These are phyloP conservation scores for Quercus dentata DNA, from an alignment of 306 rosid genomes.

Conservation along the genomic window DNA sequence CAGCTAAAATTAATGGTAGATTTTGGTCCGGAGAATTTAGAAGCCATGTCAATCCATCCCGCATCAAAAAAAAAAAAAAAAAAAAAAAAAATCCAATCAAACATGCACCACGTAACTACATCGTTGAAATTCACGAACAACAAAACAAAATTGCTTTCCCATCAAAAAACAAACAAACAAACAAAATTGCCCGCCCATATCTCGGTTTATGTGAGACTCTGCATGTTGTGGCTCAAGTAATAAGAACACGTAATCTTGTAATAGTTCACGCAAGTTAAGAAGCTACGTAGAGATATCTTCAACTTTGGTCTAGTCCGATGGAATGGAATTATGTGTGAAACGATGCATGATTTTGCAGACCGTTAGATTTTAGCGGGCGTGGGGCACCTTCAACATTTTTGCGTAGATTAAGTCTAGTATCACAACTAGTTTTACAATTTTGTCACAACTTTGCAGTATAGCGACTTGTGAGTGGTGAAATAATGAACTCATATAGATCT, in stretches of 20 bases:
- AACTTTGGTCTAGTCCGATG: no score
- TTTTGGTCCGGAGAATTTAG: conserved; percentile 65
- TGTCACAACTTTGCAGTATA: no score
- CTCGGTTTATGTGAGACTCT: neutral
- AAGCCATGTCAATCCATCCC: conserved; percentile 86
- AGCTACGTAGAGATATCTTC: neutral
- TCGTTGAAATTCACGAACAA: neutral
- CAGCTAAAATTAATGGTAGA: conserved; percentile 79
- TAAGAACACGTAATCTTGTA: neutral
- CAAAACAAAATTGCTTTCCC: neutral
- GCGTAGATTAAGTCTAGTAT: no score
- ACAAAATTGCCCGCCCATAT: conserved; percentile 10
- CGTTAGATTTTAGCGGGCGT: neutral
- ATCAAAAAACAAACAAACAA: neutral
- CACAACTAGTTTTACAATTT: no score
- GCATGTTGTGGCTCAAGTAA: neutral
- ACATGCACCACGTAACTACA: neutral
- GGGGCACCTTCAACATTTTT: neutral
- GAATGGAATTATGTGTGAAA: neutral
- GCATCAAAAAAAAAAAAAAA: neutral
- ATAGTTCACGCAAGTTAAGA: neutral
- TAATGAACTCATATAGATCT: accelerated
- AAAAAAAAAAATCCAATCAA: neutral
- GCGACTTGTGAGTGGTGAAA: no score
- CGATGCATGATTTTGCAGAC: conserved; percentile 23